Evolutionary conservation across 345 rosid species (phyloP).

Genomic region (Toxicodendron radicans): DNA sequence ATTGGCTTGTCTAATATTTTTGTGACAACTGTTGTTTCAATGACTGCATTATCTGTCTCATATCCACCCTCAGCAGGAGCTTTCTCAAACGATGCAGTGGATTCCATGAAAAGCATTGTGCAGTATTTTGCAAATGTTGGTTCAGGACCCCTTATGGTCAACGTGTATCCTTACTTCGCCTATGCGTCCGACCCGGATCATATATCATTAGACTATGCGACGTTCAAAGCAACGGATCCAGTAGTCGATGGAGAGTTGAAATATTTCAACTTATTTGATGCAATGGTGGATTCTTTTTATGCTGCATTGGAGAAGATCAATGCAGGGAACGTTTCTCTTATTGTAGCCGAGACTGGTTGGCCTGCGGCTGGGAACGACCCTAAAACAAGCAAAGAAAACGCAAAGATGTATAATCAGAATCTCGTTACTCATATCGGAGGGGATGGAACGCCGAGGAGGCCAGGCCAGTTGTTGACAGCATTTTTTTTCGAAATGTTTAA

Average conservation of each 20-base stretch:
- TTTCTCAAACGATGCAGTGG: conserved; percentile 19
- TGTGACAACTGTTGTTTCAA: conserved; percentile 30
- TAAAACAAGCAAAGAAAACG: conserved; percentile 1
- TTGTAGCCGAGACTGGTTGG: conserved; percentile 10
- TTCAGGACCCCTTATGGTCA: conserved; percentile 28
- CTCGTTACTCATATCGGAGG: background rate
- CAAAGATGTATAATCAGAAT: conserved; percentile 4
- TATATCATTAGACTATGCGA: conserved; percentile 32
- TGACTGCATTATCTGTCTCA: conserved; percentile 22
- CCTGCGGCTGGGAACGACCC: conserved; percentile 17
- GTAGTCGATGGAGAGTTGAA: conserved; percentile 30
- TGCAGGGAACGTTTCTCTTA: background rate
- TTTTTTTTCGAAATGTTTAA: conserved; percentile 19
- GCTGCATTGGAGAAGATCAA: conserved; percentile 31
- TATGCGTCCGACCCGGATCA: conserved; percentile 25
- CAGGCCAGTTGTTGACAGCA: background rate
- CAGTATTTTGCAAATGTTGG: conserved; percentile 20
- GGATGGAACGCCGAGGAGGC: conserved; percentile 12
- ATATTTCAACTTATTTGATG: conserved; percentile 37
- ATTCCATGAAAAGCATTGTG: conserved; percentile 5
- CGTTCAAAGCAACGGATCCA: conserved; percentile 12
- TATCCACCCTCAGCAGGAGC: conserved; percentile 42
- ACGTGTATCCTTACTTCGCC: conserved; percentile 47
- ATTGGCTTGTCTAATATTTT: conserved; percentile 15
- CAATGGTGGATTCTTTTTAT: conserved; percentile 34